These are phyloP conservation scores for Ustilago vetiveriae DNA, from an alignment of 1,284 basidiomycete genomes.

Conservation along the genomic window DNA sequence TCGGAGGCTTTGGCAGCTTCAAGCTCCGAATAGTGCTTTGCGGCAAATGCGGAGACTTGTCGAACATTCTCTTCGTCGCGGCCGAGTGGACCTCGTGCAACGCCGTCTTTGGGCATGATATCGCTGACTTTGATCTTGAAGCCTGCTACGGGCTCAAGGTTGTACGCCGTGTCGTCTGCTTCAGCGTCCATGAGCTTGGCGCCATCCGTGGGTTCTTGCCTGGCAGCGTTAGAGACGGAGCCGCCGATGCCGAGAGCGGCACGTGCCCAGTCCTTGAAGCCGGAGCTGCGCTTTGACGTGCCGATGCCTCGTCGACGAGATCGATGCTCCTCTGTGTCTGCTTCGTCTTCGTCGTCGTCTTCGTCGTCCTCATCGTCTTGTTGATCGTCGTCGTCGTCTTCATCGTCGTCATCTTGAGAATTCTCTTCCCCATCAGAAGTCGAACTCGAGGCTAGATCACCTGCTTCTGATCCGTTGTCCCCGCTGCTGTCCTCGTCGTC, in stretches of 20 bases:
- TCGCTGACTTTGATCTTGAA: constrained; percentile 58
- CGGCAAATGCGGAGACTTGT: constrained; percentile 54
- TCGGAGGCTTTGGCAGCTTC: constrained; percentile 27
- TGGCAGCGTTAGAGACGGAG: constrained; percentile 14
- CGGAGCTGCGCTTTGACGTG: constrained; percentile 45
- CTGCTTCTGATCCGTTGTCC: constrained; percentile 1
- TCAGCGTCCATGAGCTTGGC: constrained; percentile 15
- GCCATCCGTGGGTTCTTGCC: constrained; percentile 11
- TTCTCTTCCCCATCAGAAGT: constrained; percentile 15
- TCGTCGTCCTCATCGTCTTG: constrained; percentile 22
- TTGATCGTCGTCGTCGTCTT: constrained; percentile 19
- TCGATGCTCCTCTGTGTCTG: constrained; percentile 18
- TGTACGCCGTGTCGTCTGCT: constrained; percentile 39
- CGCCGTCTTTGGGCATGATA: constrained; percentile 60
- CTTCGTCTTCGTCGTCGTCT: constrained; percentile 31
- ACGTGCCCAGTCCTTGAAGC: constrained; percentile 66
- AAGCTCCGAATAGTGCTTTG: constrained; percentile 44
- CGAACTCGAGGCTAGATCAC: not conserved
- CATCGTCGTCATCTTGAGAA: constrained; percentile 14
- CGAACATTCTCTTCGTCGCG: constrained; percentile 35
- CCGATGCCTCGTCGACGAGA: constrained; percentile 50
- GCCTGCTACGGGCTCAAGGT: constrained; percentile 60
- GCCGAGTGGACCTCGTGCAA: constrained; percentile 63
- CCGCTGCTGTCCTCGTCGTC: not conserved
- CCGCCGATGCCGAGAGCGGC: constrained; percentile 54